Base-by-base conservation (phyloP, 1,139 yeast genomes). In the Yamadazyma membranifaciens region DNA sequence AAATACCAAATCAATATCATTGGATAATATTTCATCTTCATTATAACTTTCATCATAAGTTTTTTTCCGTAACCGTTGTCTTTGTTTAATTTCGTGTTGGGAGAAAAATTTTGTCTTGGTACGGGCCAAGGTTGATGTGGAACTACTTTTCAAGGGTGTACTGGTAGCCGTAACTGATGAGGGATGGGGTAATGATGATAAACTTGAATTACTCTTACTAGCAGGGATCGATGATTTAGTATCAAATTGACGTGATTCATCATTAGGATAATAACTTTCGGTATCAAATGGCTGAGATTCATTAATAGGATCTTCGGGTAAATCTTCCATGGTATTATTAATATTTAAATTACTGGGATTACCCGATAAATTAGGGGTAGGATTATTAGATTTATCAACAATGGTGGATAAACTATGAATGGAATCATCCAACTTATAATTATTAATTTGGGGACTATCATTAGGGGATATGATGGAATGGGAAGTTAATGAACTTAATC, bases 11-110 rank as follows among this genome's bases (percentile, higher is more conserved):
- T 68, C 71, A 41, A 67, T 53, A 45, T 69, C 75, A 47, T 64
- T 63, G 12, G 63, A 54, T 31, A 68, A 49, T 14, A 70, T 63
- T 37, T 67, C 73, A 40, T 69, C 75, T 43, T 72, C 77, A 45
- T 63, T 62, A 39, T 69, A 72, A 47, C 67, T 63, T 31, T 70
- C 75, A 42, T 72, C 77, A 47, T 70, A 71, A 36, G 59, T 55
- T 47, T 72, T 63, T 50, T 71, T 72, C 17, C 76, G 59, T 38
- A 63, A 55, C 41, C 60, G 60, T 47, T 65, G 62, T 40, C 78
- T 55, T 44, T 65, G 70, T 47, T 68, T 70, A 9, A 64, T 56
- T 45, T 70, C 75, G 43, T 65, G 59, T 5, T 65, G 57, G 43
- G 63, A 62, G 36, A 66, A 43, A 49, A 54, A 72, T 39, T 63